Evolutionary conservation across 495 filamentous ascomycete species (phyloP), one percentile per base, ranked within the genome.

Genomic region (Trichocladium uniseriatum): DNA sequence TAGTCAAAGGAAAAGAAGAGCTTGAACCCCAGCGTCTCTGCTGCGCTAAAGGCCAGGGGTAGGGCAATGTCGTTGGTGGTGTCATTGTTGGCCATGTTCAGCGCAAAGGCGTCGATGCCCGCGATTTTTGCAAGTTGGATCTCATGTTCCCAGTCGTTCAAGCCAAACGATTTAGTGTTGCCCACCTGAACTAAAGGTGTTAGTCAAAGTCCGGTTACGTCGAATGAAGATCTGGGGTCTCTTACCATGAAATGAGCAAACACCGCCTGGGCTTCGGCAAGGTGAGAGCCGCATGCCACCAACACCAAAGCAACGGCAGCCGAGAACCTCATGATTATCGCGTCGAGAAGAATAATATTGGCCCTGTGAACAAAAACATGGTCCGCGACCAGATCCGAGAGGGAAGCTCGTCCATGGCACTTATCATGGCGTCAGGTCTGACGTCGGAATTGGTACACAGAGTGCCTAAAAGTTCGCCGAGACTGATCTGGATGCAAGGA

Each of bases 1-100:
- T 69, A 65, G 45, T 69, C 68, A 45, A 70, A 69, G 22, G 65
- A 68, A 48, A 70, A 70, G 54, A 70, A 68, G 13, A 69, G 63
- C 55, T 67, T 64, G 53, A 70, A 67, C 24, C 53, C 49, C 35
- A 50, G 46, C 37, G 28, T 40, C 6, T 37, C 40, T 8, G 66
- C 68, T 19, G 55, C 58, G 28, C 62, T 49, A 53, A 68, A 70
- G 21, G 69, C 60, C 28, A 57, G 53, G n/a, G 59, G 51, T 11
- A 63, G 49, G 4, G 59, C 31, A 14, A 24, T 13, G 15, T 47
- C 52, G 52, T 43, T 61, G 11, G 49, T 56, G 9, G 61, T 39
- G 56, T 65, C 67, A 27, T 58, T 55, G 28, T 35, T 38, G 34
- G 61, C 64, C 29, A 68, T 54, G 16, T 70, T 68, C 3, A 70